Percentiles rank a stretch among this genome's conserved stretches.
Conservation (phyloP, 2,329 filamentous ascomycete species). For the Zelopaecilomyces penicillatus region DNA sequence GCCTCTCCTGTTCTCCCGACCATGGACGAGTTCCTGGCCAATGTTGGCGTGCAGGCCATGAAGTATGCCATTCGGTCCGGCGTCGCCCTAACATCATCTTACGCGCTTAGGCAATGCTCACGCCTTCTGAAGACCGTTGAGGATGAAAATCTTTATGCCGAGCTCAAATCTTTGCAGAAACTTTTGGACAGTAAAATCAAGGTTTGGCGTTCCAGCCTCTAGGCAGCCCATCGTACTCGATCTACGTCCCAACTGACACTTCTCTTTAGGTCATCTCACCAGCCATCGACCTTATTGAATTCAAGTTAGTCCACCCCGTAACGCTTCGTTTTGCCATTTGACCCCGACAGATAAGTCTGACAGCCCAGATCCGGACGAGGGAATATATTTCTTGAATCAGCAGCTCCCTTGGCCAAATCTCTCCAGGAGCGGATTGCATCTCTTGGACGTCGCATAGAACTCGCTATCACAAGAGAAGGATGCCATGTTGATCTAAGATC, state of each 20-base stretch:
- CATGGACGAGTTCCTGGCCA: conserved; percentile 62
- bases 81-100: conserved; percentile 74
- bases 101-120: conserved; percentile 75
- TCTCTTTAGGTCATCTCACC: conserved; percentile 67
- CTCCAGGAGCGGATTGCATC: conserved; percentile 76
- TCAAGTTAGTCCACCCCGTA: conserved; percentile 52
- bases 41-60: conserved; percentile 62
- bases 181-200: conserved; percentile 79
- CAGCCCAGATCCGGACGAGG: conserved; percentile 40
- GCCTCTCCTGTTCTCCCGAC: conserved; percentile 1
- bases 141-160: conserved; percentile 55
- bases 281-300: conserved; percentile 83
- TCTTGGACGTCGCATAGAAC: conserved; percentile 66
- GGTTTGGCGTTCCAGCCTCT: conserved; percentile 29
- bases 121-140: conserved; percentile 71
- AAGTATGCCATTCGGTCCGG: conserved; percentile 88
- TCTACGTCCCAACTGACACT: not conserved
- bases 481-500: conserved; percentile 26
- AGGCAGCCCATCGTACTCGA: not conserved
- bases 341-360: conserved; percentile 1
- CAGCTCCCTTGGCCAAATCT: conserved; percentile 71
- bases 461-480: conserved; percentile 58
- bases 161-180: conserved; percentile 63
- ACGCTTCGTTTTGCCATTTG: not conserved
- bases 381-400: conserved; percentile 65